Evolutionary conservation across 2,329 filamentous ascomycete genomes (phyloP).

Genomic region (Seiridium cupressi): DNA sequence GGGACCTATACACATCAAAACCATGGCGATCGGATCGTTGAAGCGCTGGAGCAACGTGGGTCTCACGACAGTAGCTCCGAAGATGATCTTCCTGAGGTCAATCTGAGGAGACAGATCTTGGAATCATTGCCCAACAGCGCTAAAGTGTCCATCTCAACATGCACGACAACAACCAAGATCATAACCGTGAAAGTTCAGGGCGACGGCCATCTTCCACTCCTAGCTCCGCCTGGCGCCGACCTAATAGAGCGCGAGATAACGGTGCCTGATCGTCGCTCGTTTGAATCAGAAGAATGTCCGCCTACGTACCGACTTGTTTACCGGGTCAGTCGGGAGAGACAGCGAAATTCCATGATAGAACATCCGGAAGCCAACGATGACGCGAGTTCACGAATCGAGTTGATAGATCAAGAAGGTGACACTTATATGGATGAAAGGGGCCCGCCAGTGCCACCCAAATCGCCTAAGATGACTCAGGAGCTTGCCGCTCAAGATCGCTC

Average conservation of each 20-base stretch:
- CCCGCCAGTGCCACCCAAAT: slow-evolving; percentile 24
- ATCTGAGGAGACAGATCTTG: slow-evolving; percentile 52
- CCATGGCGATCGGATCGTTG: slow-evolving; percentile 23
- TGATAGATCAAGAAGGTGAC: slow-evolving; percentile 19
- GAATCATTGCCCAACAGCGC: slow-evolving; percentile 54
- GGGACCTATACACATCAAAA: slow-evolving; percentile 21
- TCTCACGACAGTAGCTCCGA: slow-evolving; percentile 28
- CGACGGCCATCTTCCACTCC: slow-evolving; percentile 46
- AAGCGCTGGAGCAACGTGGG: slow-evolving; percentile 34
- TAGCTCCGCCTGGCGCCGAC: slow-evolving; percentile 57
- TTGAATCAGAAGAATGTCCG: slow-evolving; percentile 19
- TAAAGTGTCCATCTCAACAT: slow-evolving; percentile 59
- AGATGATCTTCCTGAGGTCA: slow-evolving; percentile 43
- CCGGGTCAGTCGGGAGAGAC: slow-evolving; percentile 52
- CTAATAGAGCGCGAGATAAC: slow-evolving; percentile 47
- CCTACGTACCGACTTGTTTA: slow-evolving; percentile 58
- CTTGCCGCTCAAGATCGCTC: background rate
- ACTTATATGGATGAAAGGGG: slow-evolving; percentile 8
- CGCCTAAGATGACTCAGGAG: slow-evolving; percentile 10
- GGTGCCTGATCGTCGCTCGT: slow-evolving; percentile 14
- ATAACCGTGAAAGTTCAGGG: slow-evolving; percentile 64
- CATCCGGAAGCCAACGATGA: slow-evolving; percentile 20
- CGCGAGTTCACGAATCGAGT: slow-evolving; percentile 20
- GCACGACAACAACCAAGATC: slow-evolving; percentile 58
- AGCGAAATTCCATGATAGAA: slow-evolving; percentile 37